Base-by-base conservation (phyloP, 139 green algal genomes). In the Volvox reticuliferus region DNA sequence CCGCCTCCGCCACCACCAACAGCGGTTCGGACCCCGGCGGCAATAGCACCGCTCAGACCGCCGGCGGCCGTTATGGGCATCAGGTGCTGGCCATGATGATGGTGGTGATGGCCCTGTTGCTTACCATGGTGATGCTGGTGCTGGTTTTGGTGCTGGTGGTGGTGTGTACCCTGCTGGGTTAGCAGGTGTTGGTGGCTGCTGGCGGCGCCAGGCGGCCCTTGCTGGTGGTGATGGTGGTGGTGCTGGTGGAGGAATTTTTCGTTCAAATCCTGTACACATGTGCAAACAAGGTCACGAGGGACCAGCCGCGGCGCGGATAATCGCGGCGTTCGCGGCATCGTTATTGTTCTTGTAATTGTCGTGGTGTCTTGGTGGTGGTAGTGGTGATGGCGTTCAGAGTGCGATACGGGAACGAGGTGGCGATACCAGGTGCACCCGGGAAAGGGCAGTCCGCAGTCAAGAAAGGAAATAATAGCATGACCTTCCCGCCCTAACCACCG, bases 261-360 rank as follows among this genome's bases (percentile, higher is more conserved):
- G 44, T 89, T 71, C 69, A 89, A 44, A 50, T 89, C 84, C 84
- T 89, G 69, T 18, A 71, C 76, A 30, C 30, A 22, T 32, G 37
- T 12, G 9, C 5, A 55, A 55, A 55, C 44, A 9, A 55, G 44
- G n/a, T n/a, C n/a, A n/a, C n/a, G n/a, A n/a, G n/a, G n/a, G 44
- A 9, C 5, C 44, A 55, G 44, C 9, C 44, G 9, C 5, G 44
- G 44, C 44, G 44, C 44, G 44, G 44, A 55, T 9, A 55, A 55
- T 55, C 9, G 44, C n/a, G 44, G 5, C 44, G 44, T 55, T 55
- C 5, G 44, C 5, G 44, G 44, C 9, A 55, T 55, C 5, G 44
- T 55, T 55, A 9, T 9, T 55, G 44, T 9, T 55, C 5, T 55
- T 55, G 44, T n/a, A n/a, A n/a, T n/a, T n/a, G n/a, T n/a, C n/a